Evolutionary conservation across 352 stramenopile genomes (phyloP).

Genomic region (Saprolegnia parasitica): DNA sequence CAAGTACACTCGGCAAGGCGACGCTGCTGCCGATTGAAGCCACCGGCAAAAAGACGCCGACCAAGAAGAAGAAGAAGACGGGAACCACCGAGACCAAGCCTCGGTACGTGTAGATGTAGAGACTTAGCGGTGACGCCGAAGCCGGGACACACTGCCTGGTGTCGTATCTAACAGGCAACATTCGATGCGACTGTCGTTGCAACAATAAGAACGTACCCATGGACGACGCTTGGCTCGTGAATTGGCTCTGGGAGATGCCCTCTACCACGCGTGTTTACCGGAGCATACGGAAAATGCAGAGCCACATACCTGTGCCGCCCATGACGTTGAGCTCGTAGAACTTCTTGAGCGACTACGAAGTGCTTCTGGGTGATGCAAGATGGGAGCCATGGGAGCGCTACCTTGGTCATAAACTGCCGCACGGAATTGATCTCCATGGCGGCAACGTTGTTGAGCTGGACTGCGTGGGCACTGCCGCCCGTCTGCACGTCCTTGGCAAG

Average conservation of each 20-base stretch:
- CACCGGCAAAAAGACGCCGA: not conserved
- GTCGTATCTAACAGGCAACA: not conserved
- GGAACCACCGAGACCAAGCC: not conserved
- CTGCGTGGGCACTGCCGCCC: constrained; percentile 63
- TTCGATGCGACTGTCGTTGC: not conserved
- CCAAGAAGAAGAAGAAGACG: not conserved
- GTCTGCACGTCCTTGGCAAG: constrained; percentile 74
- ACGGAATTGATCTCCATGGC: constrained; percentile 85
- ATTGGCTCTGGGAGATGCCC: not conserved
- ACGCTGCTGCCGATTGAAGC: too few species aligned
- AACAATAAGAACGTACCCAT: not conserved
- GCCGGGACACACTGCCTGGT: not conserved
- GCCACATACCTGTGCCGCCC: not conserved
- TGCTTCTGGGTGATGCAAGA: not conserved
- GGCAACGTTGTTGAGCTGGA: constrained; percentile 86
- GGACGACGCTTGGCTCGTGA: not conserved
- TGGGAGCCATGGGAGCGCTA: constrained; percentile 29
- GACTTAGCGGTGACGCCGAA: constrained; percentile 14
- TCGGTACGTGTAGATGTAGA: not conserved
- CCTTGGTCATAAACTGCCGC: constrained; percentile 80
- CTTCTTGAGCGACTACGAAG: constrained; percentile 60
- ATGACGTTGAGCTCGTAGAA: constrained; percentile 53
- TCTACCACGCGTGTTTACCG: not conserved
- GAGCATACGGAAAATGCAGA: not conserved
- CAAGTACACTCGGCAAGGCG: too few species aligned